phyloP scores from a whole-genome alignment of 73 alveolate genomes.

The Paraurostyla sp. region DNA sequence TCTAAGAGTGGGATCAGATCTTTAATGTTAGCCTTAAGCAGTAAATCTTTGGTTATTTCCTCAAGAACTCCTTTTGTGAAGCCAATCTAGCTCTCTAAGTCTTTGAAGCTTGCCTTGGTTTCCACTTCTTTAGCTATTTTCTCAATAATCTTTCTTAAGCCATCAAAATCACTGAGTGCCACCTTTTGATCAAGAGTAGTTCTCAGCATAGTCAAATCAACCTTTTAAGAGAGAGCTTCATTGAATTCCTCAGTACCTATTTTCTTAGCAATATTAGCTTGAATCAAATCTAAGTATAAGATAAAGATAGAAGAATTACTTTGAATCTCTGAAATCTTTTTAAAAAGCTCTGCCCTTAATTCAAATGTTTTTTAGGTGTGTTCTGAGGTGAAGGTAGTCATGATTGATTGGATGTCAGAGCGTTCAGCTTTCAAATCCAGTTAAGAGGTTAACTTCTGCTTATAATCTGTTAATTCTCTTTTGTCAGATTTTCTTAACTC shows the following conservation, averaged over 20 bases:
- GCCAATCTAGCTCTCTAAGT: conserved; percentile 59
- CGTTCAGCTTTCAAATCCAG: conserved; percentile 32
- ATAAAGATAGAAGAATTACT: neutral
- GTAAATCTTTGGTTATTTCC: conserved; percentile 87
- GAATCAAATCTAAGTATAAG: neutral
- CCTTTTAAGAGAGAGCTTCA: conserved; percentile 36
- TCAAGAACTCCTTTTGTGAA: conserved; percentile 81
- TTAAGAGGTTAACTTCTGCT: neutral
- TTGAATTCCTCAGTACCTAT: conserved; percentile 21
- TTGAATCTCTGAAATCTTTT: conserved; percentile 36
- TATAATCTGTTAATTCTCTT: conserved; percentile 29
- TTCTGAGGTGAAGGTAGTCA: conserved; percentile 28
- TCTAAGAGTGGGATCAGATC: conserved; percentile 83
- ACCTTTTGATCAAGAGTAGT: conserved; percentile 52
- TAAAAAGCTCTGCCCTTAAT: conserved; percentile 10
- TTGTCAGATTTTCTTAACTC: conserved; percentile 54
- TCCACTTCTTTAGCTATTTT: conserved; percentile 62
- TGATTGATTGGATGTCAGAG: conserved; percentile 5
- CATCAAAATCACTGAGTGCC: conserved; percentile 54
- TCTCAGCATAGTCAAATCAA: conserved; percentile 32
- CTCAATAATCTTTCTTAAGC: conserved; percentile 57
- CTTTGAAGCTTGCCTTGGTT: conserved; percentile 45
- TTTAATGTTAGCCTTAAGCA: conserved; percentile 85
- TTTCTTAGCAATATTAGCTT: neutral
- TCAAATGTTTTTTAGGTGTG: conserved; percentile 11